Evolutionary conservation across 2,329 filamentous ascomycete genomes (phyloP).

Genomic region (Aspergillus puulaauensis): DNA sequence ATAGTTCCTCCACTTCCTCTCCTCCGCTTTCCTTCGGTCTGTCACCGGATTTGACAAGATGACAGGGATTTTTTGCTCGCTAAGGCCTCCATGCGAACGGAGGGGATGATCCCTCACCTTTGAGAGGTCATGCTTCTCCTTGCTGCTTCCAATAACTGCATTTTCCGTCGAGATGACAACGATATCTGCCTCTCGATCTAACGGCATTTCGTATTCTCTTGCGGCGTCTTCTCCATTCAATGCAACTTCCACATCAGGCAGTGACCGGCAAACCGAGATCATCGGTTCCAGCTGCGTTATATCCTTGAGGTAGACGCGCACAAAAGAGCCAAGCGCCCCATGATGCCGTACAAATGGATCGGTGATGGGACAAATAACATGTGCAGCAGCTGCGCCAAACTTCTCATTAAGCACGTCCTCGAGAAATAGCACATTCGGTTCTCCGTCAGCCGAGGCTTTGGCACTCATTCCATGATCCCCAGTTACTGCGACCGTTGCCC

Average conservation of each 20-base stretch:
- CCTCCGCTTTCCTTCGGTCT: not conserved
- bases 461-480: constrained; percentile 1
- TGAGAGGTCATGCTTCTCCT: not conserved
- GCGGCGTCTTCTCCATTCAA: not conserved
- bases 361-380: constrained; percentile 1
- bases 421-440: not conserved
- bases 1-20: constrained; percentile 1
- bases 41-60: not conserved
- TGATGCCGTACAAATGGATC: constrained; percentile 4
- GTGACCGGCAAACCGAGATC: not conserved
- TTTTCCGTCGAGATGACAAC: not conserved
- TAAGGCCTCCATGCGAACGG: not conserved
- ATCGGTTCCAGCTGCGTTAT: not conserved
- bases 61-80: not conserved
- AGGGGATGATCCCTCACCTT: not conserved
- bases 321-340: not conserved
- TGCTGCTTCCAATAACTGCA: not conserved
- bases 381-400: not conserved
- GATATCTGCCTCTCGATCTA: not conserved
- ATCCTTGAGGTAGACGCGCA: not conserved
- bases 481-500: not conserved
- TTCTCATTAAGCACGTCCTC: not conserved
- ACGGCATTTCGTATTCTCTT: not conserved
- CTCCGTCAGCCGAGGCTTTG: not conserved
- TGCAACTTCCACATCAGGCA: not conserved